Percentiles rank a stretch among this genome's conserved stretches.
These are phyloP conservation scores for Dendrobium nobile DNA, from an alignment of 106 monocot genomes.

Conservation along the genomic window DNA sequence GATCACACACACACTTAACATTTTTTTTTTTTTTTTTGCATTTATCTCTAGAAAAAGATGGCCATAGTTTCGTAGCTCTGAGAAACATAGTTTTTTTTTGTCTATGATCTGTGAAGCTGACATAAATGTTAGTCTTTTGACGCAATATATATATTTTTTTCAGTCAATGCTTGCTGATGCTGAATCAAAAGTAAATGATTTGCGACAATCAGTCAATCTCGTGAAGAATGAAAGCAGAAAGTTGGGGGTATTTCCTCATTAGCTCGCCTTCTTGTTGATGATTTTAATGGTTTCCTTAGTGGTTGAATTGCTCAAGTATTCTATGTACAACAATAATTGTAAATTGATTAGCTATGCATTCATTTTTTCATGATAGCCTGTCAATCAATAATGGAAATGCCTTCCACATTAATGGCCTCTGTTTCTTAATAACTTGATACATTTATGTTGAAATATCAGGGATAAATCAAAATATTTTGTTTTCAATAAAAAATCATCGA, in stretches of 20 bases:
- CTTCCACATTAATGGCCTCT: not conserved
- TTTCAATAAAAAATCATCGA: not conserved
- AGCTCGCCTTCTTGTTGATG: not conserved
- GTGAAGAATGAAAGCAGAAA: slow-evolving; percentile 56
- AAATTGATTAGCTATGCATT: not conserved
- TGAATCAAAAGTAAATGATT: slow-evolving; percentile 46
- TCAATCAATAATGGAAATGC: not conserved
- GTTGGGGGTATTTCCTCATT: slow-evolving; percentile 40
- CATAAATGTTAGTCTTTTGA: not conserved
- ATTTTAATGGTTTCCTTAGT: not conserved
- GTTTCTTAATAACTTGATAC: not conserved
- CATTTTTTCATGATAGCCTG: not conserved
- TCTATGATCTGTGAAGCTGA: not conserved
- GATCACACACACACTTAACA: not conserved
- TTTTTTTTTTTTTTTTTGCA: not conserved
- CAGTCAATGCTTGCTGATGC: slow-evolving; percentile 48
- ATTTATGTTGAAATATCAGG: not conserved
- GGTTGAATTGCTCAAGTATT: not conserved
- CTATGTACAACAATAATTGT: not conserved
- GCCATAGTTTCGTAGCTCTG: not conserved
- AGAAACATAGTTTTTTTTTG: not conserved
- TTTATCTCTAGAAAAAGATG: not conserved
- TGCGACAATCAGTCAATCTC: slow-evolving; percentile 49
- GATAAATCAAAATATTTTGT: not conserved
- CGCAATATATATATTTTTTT: not conserved